These are phyloP conservation scores for Aspergillus candidus DNA, from an alignment of 2,329 filamentous ascomycete genomes.

Conservation along the genomic window DNA sequence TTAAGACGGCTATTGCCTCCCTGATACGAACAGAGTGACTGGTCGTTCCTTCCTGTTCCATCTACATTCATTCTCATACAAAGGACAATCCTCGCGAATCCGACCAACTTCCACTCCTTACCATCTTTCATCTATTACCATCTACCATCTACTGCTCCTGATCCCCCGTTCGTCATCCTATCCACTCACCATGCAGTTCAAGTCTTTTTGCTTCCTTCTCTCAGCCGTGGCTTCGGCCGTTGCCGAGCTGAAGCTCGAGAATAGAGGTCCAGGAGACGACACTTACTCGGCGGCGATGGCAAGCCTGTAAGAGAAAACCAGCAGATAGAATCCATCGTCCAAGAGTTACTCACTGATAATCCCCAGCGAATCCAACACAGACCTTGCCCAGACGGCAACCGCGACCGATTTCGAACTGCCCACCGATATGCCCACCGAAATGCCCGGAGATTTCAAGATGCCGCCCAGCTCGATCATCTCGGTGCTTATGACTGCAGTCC, in stretches of 20 bases:
- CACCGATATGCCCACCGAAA: constrained; percentile 4
- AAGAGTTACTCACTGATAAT: background rate
- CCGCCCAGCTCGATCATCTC: constrained; percentile 21
- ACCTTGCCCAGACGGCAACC: background rate
- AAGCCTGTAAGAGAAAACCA: background rate
- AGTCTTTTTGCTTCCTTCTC: constrained; percentile 18
- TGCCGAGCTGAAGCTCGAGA: constrained; percentile 8
- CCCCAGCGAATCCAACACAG: background rate
- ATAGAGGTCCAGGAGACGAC: constrained; percentile 6
- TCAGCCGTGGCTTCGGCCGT: constrained; percentile 15
- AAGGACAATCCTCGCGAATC: too few species aligned
- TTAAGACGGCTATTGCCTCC: too few species aligned
- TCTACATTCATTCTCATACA: too few species aligned
- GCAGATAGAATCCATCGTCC: too few species aligned
- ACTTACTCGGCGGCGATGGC: background rate
- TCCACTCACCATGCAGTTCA: constrained; percentile 19
- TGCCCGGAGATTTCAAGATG: constrained; percentile 3
- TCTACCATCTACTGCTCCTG: background rate
- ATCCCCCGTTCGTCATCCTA: too few species aligned
- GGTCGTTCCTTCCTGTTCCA: too few species aligned
- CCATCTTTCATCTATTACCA: background rate
- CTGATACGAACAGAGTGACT: too few species aligned
- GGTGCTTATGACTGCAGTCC: constrained; percentile 23
- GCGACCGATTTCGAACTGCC: constrained; percentile 3
- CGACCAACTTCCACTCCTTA: background rate